These are phyloP conservation scores for Thelephora aurantiotincta DNA, from an alignment of 768 basidiomycete genomes.

Conservation along the genomic window DNA sequence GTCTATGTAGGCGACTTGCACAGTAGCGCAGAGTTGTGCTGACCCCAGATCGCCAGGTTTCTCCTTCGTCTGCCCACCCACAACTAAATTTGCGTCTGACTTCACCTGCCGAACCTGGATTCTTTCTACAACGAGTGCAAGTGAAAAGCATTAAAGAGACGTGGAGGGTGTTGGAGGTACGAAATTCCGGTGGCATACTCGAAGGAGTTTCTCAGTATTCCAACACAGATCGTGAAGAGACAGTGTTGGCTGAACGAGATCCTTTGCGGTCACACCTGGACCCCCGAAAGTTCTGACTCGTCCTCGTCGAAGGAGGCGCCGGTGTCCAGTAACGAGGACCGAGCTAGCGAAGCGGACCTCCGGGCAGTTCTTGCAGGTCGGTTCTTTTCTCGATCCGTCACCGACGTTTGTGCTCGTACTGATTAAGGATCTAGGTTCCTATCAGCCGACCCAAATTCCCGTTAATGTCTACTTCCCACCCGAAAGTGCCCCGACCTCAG, in stretches of 20 bases:
- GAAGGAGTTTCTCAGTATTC: background rate
- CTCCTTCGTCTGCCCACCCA: conserved; percentile 54
- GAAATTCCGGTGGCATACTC: conserved; percentile 5
- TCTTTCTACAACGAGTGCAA: conserved; percentile 53
- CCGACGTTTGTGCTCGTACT: background rate
- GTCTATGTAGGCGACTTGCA: conserved; percentile 36
- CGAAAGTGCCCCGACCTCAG: conserved; percentile 12
- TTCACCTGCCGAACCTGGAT: conserved; percentile 64
- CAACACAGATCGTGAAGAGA: conserved; percentile 51
- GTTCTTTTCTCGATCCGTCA: conserved; percentile 9
- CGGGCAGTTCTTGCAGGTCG: conserved; percentile 51
- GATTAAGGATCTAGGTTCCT: conserved; percentile 26
- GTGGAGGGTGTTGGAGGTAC: conserved; percentile 62
- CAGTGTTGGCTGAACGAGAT: conserved; percentile 78
- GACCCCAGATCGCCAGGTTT: conserved; percentile 27
- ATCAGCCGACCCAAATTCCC: conserved; percentile 48
- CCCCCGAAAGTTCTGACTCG: conserved; percentile 29
- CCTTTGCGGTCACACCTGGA: conserved; percentile 48
- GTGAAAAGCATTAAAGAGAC: conserved; percentile 63
- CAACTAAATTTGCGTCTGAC: conserved; percentile 53
- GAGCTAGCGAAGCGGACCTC: conserved; percentile 38
- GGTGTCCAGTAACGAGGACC: conserved; percentile 14
- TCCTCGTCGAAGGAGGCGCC: background rate
- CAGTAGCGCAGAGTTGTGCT: background rate
- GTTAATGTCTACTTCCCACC: conserved; percentile 56